A percentile compares a stretch with the other conserved stretches of the same genome.
Evolutionary conservation across 805 yeast genomes (phyloP).

Genomic region (Blastobotrys americana): DNA sequence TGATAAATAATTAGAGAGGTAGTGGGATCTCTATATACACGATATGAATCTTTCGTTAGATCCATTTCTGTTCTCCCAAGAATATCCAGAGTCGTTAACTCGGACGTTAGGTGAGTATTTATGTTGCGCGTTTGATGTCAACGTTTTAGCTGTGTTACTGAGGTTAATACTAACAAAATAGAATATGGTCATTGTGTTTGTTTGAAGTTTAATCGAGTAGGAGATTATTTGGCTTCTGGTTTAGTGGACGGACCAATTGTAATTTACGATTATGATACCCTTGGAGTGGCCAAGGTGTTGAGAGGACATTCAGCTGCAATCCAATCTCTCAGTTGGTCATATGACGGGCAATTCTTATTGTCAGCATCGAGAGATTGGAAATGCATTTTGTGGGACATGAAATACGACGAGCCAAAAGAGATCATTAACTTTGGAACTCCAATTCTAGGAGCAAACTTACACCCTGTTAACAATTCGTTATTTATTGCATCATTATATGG

Average conservation of each 20-base stretch:
- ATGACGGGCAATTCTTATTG: slow-evolving; percentile 59
- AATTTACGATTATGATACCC: slow-evolving; percentile 66
- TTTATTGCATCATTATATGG: slow-evolving; percentile 64
- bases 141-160: not conserved
- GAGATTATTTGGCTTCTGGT: slow-evolving; percentile 84
- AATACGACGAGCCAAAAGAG: slow-evolving; percentile 35
- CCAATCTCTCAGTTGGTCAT: slow-evolving; percentile 67
- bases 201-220: slow-evolving; percentile 60
- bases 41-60: slow-evolving; percentile 76
- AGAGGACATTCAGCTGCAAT: slow-evolving; percentile 65
- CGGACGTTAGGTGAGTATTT: slow-evolving; percentile 43
- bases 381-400: slow-evolving; percentile 73
- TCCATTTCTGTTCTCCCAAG: slow-evolving; percentile 87
- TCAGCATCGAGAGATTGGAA: slow-evolving; percentile 78
- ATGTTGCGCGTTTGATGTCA: not conserved
- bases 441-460: slow-evolving; percentile 59
- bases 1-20: not conserved
- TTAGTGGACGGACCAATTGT: slow-evolving; percentile 64
- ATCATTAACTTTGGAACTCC: slow-evolving; percentile 56
- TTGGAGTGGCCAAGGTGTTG: slow-evolving; percentile 47
- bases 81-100: slow-evolving; percentile 79
- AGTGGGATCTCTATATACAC: slow-evolving; percentile 2
- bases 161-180: slow-evolving; percentile 1
- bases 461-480: slow-evolving; percentile 39
- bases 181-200: slow-evolving; percentile 47